Evolutionary conservation across 768 basidiomycete species (phyloP), one percentile per base, ranked within the genome.

Genomic region (Pleurotus cornucopiae): DNA sequence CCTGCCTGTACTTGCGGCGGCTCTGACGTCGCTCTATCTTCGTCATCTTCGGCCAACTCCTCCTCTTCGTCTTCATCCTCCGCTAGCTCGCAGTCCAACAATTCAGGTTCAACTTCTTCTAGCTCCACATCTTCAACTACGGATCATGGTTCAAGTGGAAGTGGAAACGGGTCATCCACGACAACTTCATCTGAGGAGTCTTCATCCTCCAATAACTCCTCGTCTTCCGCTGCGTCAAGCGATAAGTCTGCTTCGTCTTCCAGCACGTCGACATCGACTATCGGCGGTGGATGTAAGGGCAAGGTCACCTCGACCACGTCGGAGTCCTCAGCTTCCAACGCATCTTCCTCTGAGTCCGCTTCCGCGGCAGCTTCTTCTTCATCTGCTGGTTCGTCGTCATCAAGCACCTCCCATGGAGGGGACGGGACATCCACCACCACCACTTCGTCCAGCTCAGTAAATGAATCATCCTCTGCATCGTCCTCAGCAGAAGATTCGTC

Each of bases 11-110:
- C 51, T 41, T 53, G 51, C 20, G 21, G 16, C 12, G 37, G 26
- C 38, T 18, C 38, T 25, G 51, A 16, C 39, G 13, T 21, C 12
- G 18, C 37, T 6, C 12, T 38, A 7, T 41, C 51, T 6, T 53
- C 51, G 37, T 34, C 51, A 41, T 53, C 39, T 20, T 53, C 51
- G 30, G 11, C 16, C 20, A 16, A 25, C 9, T 51, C 49, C 9
- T 51, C 49, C 4, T 51, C 49, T 37, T 51, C 49, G 30, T 51
- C 49, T 30, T 51, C 49, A 26, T 51, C 49, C 23, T 40, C 51
- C 11, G 39, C 51, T 9, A 16, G 37, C 39, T 53, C 51, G 37
- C 37, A 43, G 26, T 49, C 48, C n/a, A 37, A 49, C 16, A 37
- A 26, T 14, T 49, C 48, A 6, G 30, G 25, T 38, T 49, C 48